Evolutionary conservation across 306 rosid genomes (phyloP), one percentile per base, ranked within the genome.

Genomic region (Erythrophleum fordii): DNA sequence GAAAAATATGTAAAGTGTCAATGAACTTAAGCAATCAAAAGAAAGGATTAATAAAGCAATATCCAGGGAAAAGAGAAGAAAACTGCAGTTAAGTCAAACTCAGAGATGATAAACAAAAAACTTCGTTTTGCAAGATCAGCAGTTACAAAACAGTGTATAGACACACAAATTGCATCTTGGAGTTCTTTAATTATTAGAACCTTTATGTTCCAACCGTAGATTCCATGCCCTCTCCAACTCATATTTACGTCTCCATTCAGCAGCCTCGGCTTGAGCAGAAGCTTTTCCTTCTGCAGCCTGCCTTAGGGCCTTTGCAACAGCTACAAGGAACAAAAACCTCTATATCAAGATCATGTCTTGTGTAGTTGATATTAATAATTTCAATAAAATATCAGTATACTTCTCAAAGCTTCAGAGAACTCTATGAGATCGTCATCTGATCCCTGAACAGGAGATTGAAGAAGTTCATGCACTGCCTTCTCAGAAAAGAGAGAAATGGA

Each of bases 321-420:
- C 99, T 95, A 84, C 84, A 91, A 85, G 69, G 66, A 69, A 87
- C 62, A 77, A 66, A 77, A 71, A 60, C n/a, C 65, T 74, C 49
- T 20, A 83, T 59, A 70, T 82, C 81, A 79, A 87, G 80, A 42
- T 67, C 76, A 86, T 60, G 69, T 80, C 79, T 75, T 37, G 44
- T 52, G 75, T 61, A 85, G 73, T 78, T 59, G 69, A 83, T 75
- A 86, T 60, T 77, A 76, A 83, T 81, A 88, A 83, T 82, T 72
- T 72, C 58, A 69, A 75, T 77, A 45, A 66, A 88, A 80, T 59
- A 70, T 61, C 85, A 85, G 72, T 90, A 41, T 89, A 93, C 99
- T 93, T 91, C 97, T 89, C 89, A 95, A 87, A 67, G 99, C 89
- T 77, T 95, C 99, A n/a, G 99, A 93, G 85, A 95, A 95, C 83